Evolutionary conservation across 1,139 yeast species (phyloP), one percentile per base, ranked within the genome.

Genomic region (Komagataea norvegica): DNA sequence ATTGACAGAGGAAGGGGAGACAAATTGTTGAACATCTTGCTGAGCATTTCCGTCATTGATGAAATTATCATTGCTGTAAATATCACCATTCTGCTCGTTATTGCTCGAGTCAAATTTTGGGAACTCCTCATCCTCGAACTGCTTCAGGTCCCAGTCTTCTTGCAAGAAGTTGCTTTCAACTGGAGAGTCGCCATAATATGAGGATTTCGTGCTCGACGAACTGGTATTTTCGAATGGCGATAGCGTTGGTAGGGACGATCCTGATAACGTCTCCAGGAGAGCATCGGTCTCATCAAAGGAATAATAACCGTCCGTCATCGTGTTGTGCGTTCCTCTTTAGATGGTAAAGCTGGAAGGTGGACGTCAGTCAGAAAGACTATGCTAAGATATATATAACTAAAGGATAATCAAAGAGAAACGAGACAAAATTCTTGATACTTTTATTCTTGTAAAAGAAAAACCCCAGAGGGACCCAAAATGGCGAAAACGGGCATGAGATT

Each of bases 281-380:
- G 57, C 55, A 23, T 51, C 55, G 3, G 57, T 51, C 26, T 48
- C 55, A 23, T 47, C 54, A 35, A 51, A 52, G 16, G 57, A 46
- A 37, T 48, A 52, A 18, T 28, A 32, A 24, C 21, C 32, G 13
- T 37, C 40, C 11, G 33, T 20, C 39, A 36, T 36, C 8, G 18
- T 16, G 25, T 30, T n/a, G 23, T 13, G 3, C 13, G 15, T 23
- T 11, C 5, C n/a, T n/a, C n/a, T n/a, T n/a, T n/a, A n/a, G n/a
- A n/a, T n/a, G n/a, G n/a, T n/a, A n/a, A n/a, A n/a, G n/a, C n/a
- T n/a, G n/a, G n/a, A n/a, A n/a, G n/a, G n/a, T n/a, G n/a, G n/a
- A n/a, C n/a, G n/a, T n/a, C n/a, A n/a, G n/a, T n/a, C n/a, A n/a
- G n/a, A n/a, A n/a, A n/a, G n/a, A n/a, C n/a, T n/a, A n/a, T n/a